Base-by-base conservation (phyloP, 257 asterid genomes). In the Przewalskia tangutica region DNA sequence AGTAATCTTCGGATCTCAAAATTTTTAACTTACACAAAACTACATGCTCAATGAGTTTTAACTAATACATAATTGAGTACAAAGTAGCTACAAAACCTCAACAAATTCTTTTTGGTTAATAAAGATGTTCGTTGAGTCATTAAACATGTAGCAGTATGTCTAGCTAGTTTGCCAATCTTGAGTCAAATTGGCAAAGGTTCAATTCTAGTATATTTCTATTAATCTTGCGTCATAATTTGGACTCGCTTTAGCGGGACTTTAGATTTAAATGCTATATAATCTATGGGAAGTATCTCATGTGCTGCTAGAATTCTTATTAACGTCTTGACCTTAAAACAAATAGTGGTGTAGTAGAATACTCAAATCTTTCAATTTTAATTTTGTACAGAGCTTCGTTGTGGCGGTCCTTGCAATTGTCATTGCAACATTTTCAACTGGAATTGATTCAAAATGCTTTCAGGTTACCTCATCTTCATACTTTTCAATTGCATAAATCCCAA, bases 401-500 rank as follows among this genome's bases (percentile, higher is more conserved):
- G 92, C 92, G 1, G 90, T 89, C 73, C 82, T 86, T 7, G 87
- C 92, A 32, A 87, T 89, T 34, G 92, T 89, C 16, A 83, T 89
- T 7, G 92, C 92, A 20, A 89, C 92, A 40, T 89, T 89, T 82
- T 87, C 92, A 6, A 89, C 92, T 1, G 92, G 92, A 75, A 87
- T 87, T 51, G 90, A 87, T 81, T 89, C 92, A 48, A 83, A 87
- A 84, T 85, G 90, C 84, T 89, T 89, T 84, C 92, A 89, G 92
- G 92, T 89, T 36, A 7, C 77, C 82, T 83, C 79, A 18, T 67
- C 23, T 40, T 66, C 1, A 78, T 46, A 4, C 16, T 58, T 46
- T 76, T 77, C 23, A 34, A 8, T 20, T 68, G 10, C 18, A 20
- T 50, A 42, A 27, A 63, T 79, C 14, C 7, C 13, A 48, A 40